phyloP scores from a whole-genome alignment of 176 grass and related monocot species.

The Panicum miliaceum region DNA sequence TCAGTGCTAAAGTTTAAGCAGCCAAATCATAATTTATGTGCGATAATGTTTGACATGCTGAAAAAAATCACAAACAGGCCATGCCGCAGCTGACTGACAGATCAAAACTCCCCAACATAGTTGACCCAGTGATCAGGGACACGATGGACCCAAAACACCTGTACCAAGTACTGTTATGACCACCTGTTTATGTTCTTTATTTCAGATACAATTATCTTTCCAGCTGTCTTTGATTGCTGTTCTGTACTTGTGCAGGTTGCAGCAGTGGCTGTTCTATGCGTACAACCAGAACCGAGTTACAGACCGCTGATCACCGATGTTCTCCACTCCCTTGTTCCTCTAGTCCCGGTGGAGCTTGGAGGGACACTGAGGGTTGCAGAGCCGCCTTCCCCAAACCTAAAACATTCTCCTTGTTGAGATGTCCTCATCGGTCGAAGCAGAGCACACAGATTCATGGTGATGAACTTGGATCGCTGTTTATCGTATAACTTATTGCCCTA shows the following conservation, averaged over 20 bases:
- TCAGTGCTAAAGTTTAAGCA: neutral
- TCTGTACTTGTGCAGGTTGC: conserved; percentile 68
- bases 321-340: conserved; percentile 91
- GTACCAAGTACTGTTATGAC: conserved; percentile 69
- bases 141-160: conserved; percentile 94
- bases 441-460: conserved; percentile 3
- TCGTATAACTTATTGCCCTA: conserved; percentile 35
- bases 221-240: conserved; percentile 3
- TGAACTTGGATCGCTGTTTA: conserved; percentile 9
- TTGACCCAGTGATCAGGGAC: conserved; percentile 92
- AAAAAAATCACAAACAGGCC: conserved; percentile 54
- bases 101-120: conserved; percentile 88
- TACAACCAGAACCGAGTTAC: conserved; percentile 96
- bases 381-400: conserved; percentile 46
- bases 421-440: neutral
- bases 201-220: conserved; percentile 5
- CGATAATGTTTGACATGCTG: conserved; percentile 32
- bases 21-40: neutral
- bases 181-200: conserved; percentile 22
- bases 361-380: conserved; percentile 72
- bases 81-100: conserved; percentile 97
- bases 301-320: conserved; percentile 96
- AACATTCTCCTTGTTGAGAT: conserved; percentile 38
- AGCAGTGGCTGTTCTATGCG: conserved; percentile 85
- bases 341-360: conserved; percentile 86